These are phyloP conservation scores for Schizosaccharomyces osmophilus DNA, from an alignment of 805 yeast genomes.

Conservation along the genomic window DNA sequence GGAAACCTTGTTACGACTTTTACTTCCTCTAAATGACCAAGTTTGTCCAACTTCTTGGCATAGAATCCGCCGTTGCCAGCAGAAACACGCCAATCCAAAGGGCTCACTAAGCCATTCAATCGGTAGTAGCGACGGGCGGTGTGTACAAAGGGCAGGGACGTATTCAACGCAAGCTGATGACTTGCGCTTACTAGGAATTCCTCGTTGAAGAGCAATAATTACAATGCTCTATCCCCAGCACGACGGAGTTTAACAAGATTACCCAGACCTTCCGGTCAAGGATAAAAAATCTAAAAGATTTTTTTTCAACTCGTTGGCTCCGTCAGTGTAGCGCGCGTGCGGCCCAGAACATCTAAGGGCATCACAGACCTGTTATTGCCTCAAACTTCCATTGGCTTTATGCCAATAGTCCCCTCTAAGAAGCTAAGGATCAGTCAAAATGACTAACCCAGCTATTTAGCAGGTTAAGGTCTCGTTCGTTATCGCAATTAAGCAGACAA, in stretches of 20 bases:
- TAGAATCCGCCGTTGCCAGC: slow-evolving; percentile 13
- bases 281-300: slow-evolving; percentile 1
- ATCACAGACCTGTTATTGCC: slow-evolving; percentile 24
- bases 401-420: slow-evolving; percentile 18
- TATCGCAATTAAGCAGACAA: slow-evolving; percentile 27
- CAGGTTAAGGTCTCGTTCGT: slow-evolving; percentile 25
- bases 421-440: slow-evolving; percentile 10
- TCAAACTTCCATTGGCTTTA: slow-evolving; percentile 21
- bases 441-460: slow-evolving; percentile 21
- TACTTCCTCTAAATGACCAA: slow-evolving; percentile 24
- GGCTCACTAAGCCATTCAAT: slow-evolving; percentile 23
- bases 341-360: slow-evolving; percentile 26
- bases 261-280: slow-evolving; percentile 21
- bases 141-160: slow-evolving; percentile 25
- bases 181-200: slow-evolving; percentile 25
- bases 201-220: slow-evolving; percentile 24
- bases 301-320: slow-evolving; percentile 19
- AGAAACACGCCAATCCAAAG: slow-evolving; percentile 17
- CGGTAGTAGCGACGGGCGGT: slow-evolving; percentile 24
- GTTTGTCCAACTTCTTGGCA: slow-evolving; percentile 14
- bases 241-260: slow-evolving; percentile 21
- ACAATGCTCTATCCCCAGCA: slow-evolving; percentile 19
- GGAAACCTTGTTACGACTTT: slow-evolving; percentile 23
- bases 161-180: slow-evolving; percentile 23
- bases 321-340: slow-evolving; percentile 26